phyloP scores from a whole-genome alignment of 2,329 filamentous ascomycete species.

The Fusarium sp. region DNA sequence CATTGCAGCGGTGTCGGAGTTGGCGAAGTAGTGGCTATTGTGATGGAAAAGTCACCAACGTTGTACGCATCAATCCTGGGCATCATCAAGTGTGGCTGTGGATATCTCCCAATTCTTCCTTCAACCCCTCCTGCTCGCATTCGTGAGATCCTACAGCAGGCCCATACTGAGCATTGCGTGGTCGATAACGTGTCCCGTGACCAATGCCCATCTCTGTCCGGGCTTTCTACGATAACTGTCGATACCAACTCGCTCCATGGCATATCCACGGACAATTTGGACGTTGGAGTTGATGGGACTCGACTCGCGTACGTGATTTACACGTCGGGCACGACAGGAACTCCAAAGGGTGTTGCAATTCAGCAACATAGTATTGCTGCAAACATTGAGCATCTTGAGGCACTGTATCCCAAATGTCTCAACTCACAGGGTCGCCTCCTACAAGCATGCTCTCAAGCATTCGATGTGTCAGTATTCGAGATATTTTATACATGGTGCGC shows the following conservation, averaged over 20 bases:
- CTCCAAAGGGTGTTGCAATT: constrained; percentile 82
- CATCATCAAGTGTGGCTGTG: constrained; percentile 77
- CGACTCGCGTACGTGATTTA: constrained; percentile 81
- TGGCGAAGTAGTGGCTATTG: constrained; percentile 73
- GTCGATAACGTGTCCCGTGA: constrained; percentile 46
- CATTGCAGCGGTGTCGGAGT: constrained; percentile 54
- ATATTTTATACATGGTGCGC: constrained; percentile 86
- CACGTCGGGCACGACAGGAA: constrained; percentile 84
- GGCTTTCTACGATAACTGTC: constrained; percentile 48
- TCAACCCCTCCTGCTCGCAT: constrained; percentile 73
- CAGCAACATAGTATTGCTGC: constrained; percentile 80
- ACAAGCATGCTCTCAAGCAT: constrained; percentile 85
- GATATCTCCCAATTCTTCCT: constrained; percentile 82
- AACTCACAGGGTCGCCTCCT: constrained; percentile 67
- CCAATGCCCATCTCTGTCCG: constrained; percentile 15
- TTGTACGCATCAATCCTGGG: constrained; percentile 81
- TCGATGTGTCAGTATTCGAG: constrained; percentile 90
- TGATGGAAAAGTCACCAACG: constrained; percentile 79
- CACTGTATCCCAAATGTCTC: constrained; percentile 68
- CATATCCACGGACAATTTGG: constrained; percentile 51
- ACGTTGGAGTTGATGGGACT: constrained; percentile 52
- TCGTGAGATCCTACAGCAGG: constrained; percentile 69
- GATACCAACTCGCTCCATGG: constrained; percentile 39
- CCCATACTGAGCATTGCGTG: constrained; percentile 60
- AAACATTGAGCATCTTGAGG: constrained; percentile 74